phyloP scores from a whole-genome alignment of 352 stramenopile species.

The Pythium grandisporangium region DNA sequence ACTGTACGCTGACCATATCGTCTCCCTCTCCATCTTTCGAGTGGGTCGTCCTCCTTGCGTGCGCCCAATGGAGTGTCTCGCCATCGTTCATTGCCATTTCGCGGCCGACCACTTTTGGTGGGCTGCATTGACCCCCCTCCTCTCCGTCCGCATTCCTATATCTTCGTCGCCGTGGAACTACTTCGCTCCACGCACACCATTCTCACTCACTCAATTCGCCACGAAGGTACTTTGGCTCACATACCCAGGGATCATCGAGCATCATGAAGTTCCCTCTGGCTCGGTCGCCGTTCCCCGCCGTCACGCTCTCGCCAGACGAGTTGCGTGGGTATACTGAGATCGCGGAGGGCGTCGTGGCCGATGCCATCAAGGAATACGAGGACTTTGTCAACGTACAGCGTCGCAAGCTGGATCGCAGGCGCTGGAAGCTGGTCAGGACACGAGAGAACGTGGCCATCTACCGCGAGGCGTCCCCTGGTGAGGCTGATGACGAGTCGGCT shows the following conservation, averaged over 20 bases:
- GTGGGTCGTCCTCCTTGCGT: no score
- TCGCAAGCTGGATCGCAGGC: constrained; percentile 14
- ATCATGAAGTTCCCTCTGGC: constrained; percentile 16
- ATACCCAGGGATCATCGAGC: background rate
- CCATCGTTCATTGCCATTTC: no score
- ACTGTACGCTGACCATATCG: no score
- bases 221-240: no score
- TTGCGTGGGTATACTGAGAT: constrained; percentile 5
- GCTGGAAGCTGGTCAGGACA: constrained; percentile 21
- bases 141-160: no score
- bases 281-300: constrained; percentile 11
- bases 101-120: no score
- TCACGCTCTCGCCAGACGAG: constrained; percentile 13
- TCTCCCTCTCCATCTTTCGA: no score
- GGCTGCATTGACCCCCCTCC: no score
- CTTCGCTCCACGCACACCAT: background rate
- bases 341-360: constrained; percentile 6
- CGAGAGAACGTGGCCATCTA: constrained; percentile 23
- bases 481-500: background rate
- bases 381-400: constrained; percentile 10
- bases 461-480: background rate
- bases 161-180: no score
- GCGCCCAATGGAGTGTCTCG: no score
- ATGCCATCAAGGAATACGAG: constrained; percentile 17
- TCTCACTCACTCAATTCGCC: no score